Evolutionary conservation across 208 protist genomes (phyloP).

Genomic region (Porcisia hertigi): DNA sequence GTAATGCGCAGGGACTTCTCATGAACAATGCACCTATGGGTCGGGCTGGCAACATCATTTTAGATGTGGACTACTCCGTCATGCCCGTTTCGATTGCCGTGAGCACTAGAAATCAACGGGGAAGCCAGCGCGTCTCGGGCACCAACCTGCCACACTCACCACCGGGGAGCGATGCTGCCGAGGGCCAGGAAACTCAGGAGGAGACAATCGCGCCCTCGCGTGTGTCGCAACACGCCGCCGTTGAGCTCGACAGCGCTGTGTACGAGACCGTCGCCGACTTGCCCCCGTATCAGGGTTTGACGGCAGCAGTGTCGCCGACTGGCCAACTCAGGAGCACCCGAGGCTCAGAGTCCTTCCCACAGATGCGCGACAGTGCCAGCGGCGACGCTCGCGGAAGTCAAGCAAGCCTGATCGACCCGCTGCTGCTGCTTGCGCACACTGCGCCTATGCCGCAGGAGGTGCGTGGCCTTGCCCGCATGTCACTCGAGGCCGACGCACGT

Average conservation of each 20-base stretch:
- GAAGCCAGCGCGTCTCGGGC: slow-evolving; percentile 1
- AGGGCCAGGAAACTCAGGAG: neutral
- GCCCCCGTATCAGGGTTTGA: slow-evolving; percentile 11
- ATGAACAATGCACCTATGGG: slow-evolving; percentile 87
- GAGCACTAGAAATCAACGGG: slow-evolving; percentile 8
- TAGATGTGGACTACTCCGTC: slow-evolving; percentile 85
- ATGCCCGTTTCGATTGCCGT: slow-evolving; percentile 21
- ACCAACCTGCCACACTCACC: neutral
- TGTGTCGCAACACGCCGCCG: slow-evolving; percentile 25
- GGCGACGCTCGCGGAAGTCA: slow-evolving; percentile 2
- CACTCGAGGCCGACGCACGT: neutral
- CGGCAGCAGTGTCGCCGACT: neutral
- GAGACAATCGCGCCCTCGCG: slow-evolving; percentile 9
- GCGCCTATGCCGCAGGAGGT: slow-evolving; percentile 4
- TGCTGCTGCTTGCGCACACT: slow-evolving; percentile 48
- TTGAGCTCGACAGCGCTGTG: slow-evolving; percentile 27
- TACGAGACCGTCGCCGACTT: slow-evolving; percentile 30
- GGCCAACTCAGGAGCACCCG: slow-evolving; percentile 4
- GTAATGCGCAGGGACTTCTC: slow-evolving; percentile 85
- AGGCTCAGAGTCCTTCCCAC: slow-evolving; percentile 9
- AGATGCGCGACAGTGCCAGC: slow-evolving; percentile 15
- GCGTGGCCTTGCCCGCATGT: neutral
- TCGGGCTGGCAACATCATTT: slow-evolving; percentile 76
- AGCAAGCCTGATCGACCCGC: slow-evolving; percentile 36
- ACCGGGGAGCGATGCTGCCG: neutral